Percentiles rank a stretch among this genome's conserved stretches.
Conservation (phyloP, 2,329 filamentous ascomycete species). For the Beauveria bassiana region DNA sequence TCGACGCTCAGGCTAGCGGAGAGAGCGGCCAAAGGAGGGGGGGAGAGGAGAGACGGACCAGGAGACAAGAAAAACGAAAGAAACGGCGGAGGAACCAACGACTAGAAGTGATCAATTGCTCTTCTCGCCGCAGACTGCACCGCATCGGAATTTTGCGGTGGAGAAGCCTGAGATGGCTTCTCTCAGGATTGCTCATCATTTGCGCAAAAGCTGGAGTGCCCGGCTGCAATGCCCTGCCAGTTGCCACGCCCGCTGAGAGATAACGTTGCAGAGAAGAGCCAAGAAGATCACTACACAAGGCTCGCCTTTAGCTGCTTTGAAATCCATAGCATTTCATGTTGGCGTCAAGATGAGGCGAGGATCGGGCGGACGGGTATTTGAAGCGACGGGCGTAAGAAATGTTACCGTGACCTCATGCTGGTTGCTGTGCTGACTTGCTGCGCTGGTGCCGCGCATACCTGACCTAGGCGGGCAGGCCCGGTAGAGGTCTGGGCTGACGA, state of each 20-base stretch:
- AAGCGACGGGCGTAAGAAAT: not conserved
- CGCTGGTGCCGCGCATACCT: not conserved
- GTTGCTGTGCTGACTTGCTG: conserved; percentile 5
- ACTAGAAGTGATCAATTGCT: too few species aligned
- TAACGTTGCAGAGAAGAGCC: not conserved
- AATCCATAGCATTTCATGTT: not conserved
- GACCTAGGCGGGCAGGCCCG: not conserved
- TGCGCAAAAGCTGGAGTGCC: not conserved
- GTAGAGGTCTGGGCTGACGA: not conserved
- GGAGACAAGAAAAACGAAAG: too few species aligned
- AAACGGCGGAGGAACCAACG: too few species aligned
- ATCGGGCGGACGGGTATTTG: not conserved
- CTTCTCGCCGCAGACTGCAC: not conserved
- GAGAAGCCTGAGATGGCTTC: not conserved
- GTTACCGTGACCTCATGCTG: not conserved
- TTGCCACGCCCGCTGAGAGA: not conserved
- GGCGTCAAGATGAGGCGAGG: not conserved
- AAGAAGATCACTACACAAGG: not conserved
- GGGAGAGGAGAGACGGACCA: too few species aligned
- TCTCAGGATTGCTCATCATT: conserved; percentile 4
- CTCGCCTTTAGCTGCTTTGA: not conserved
- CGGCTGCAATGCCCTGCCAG: not conserved
- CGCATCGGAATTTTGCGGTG: not conserved
- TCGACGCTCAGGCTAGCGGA: too few species aligned
- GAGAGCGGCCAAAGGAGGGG: too few species aligned